These are phyloP conservation scores for Phytopythium cucurbitacearum DNA, from an alignment of 352 stramenopile species.

Conservation along the genomic window DNA sequence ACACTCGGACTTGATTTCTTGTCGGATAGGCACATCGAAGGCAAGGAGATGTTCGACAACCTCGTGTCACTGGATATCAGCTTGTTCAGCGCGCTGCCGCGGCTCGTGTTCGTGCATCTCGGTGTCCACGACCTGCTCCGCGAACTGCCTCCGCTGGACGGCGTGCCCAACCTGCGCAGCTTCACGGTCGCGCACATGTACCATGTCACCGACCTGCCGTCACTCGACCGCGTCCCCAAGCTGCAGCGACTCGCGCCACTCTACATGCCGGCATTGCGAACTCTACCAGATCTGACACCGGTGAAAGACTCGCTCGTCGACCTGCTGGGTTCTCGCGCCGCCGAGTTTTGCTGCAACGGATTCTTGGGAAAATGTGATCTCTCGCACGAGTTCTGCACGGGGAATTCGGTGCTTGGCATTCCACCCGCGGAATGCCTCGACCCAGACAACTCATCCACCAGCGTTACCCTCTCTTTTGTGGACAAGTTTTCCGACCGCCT, in stretches of 20 bases:
- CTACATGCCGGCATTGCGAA: slow-evolving; percentile 7
- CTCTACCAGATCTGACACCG: slow-evolving; percentile 14
- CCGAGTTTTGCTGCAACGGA: slow-evolving; percentile 26
- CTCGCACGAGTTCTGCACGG: slow-evolving; percentile 14
- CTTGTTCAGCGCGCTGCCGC: slow-evolving; percentile 21
- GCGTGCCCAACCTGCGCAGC: slow-evolving; percentile 12
- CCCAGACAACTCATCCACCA: not conserved
- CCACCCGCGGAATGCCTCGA: slow-evolving; percentile 9
- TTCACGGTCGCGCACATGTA: slow-evolving; percentile 18
- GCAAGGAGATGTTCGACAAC: slow-evolving; percentile 9
- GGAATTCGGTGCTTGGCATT: slow-evolving; percentile 6
- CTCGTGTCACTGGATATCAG: slow-evolving; percentile 5
- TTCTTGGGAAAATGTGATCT: slow-evolving; percentile 25
- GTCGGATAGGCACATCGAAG: slow-evolving; percentile 5
- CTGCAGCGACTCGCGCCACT: slow-evolving; percentile 10
- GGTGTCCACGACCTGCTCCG: slow-evolving; percentile 7
- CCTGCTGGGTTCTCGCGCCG: slow-evolving; percentile 6
- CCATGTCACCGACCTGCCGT: slow-evolving; percentile 11
- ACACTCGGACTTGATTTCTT: slow-evolving; percentile 11
- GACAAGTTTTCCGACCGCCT: slow-evolving; percentile 10
- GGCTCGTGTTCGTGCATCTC: slow-evolving; percentile 12
- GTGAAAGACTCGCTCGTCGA: slow-evolving; percentile 9
- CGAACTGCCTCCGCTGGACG: slow-evolving; percentile 8
- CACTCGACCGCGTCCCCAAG: slow-evolving; percentile 9
- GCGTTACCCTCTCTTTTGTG: not conserved